Base-by-base conservation (phyloP, 106 monocot species). In the Vanilla planifolia region DNA sequence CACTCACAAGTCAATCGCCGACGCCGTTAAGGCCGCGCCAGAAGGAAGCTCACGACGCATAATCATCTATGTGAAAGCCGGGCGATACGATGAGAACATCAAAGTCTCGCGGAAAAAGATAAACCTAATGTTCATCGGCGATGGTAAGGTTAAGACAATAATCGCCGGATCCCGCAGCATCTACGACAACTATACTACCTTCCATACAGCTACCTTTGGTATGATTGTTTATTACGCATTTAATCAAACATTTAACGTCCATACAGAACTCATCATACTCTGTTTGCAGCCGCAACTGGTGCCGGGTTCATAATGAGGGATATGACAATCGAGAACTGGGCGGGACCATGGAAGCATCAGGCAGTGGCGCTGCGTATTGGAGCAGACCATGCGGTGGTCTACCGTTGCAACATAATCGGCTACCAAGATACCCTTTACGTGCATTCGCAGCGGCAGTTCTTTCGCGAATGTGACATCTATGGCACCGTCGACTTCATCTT, bases 401-500 rank as follows among this genome's bases (percentile, higher is more conserved):
- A 86, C 69, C 79, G 82, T 2, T 78, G 78, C 72, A 73, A 42
- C 65, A 70, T 82, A 13, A 47, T 65, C 47, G 77, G 77, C 26
- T 81, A 81, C 72, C 81, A 81, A 40, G 81, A 81, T 72, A 81
- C 68, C 1, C 81, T 81, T 42, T 81, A 82, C 60, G 66, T 73
- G 19, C 82, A 82, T 65, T 82, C 82, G 0, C 82, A 69, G 43
- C 63, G 82, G 14, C 82, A 82, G 42, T 81, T 81, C 71, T 71
- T 65, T 59, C 62, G 80, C 2, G 65, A 81, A 41, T 77, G 81
- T 44, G 76, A 81, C 65, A 53, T 91, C 51, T 82, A 76, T 69
- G 91, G 91, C 51, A 91, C 91, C 48, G 85, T 92, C 37, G 91
- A 92, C 66, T 92, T 92, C 79, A 67, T 92, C 70, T 92, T 86